These are phyloP conservation scores for Termitomyces eurrhizus DNA, from an alignment of 768 basidiomycete species.

Conservation along the genomic window DNA sequence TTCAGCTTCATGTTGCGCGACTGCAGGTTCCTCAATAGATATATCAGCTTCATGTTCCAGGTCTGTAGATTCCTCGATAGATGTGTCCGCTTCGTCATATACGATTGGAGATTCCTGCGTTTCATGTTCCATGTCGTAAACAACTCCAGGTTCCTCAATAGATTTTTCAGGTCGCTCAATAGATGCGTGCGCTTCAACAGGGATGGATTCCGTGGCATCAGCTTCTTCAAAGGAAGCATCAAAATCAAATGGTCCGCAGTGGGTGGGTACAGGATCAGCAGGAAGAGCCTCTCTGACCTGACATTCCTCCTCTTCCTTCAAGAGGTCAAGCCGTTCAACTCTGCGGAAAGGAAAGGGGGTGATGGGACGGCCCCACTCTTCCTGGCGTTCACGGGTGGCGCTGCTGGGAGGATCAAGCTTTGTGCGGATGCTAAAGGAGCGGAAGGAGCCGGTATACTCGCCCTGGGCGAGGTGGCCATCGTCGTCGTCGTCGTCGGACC, in stretches of 20 bases:
- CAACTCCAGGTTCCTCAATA: no score
- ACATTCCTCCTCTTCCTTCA: slow-evolving; percentile 22
- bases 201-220: neutral
- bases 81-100: no score
- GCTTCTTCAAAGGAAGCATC: slow-evolving; percentile 10
- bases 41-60: neutral
- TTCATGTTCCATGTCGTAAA: no score
- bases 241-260: slow-evolving; percentile 12
- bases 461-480: slow-evolving; percentile 42
- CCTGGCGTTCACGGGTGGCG: slow-evolving; percentile 42
- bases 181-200: no score
- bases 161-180: no score
- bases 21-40: neutral
- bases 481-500: slow-evolving; percentile 36
- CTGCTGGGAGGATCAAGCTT: slow-evolving; percentile 66
- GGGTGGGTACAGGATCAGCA: slow-evolving; percentile 12
- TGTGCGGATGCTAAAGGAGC: slow-evolving; percentile 49
- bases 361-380: slow-evolving; percentile 65
- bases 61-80: no score
- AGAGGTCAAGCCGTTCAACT: slow-evolving; percentile 17
- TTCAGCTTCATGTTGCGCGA: neutral
- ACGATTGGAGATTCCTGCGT: no score
- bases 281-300: slow-evolving; percentile 25
- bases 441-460: slow-evolving; percentile 68
- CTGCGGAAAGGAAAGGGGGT: slow-evolving; percentile 55